Evolutionary conservation across 495 filamentous ascomycete genomes (phyloP), one percentile per base, ranked within the genome.

Genomic region (Usnea hakonensis): DNA sequence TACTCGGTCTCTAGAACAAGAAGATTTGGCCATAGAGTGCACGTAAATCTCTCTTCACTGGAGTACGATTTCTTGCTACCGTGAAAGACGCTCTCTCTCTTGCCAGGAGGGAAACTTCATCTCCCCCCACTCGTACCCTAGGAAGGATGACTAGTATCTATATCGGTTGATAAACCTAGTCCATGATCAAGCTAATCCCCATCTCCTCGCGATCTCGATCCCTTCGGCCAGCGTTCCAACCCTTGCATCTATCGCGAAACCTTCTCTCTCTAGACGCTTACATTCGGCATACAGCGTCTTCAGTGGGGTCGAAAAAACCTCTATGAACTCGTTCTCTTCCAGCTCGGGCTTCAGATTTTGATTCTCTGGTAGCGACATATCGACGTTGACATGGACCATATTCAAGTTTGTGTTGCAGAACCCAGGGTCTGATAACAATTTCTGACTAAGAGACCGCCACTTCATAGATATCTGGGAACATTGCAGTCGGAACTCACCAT

Each of bases 251-350:
- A 95, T 90, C 5, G 89, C 91, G 70, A 84, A 91, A 0, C 91
- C 91, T 61, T 90, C 77, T 17, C 75, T 75, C 68, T 95, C 90
- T 33, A 91, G 74, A 55, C 72, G 79, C 75, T 83, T 83, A 68
- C 86, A 85, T 70, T 87, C 87, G 3, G 74, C 78, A 74, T 84
- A 91, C 21, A 96, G 71, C 35, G 80, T 75, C 57, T 72, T 78
- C 41, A 96, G 71, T 21, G 84, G 86, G 0, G 90, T 77, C 16
- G 81, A 83, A 67, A 95, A 96, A 33, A 85, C 86, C 72, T 95
- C 90, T 64, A 96, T 96, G 71, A 94, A 94, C 70, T 95, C 91
- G 68, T 88, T 88, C 46, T 94, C 90, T 61, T 96, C 91, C 2
- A 95, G 78, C 64, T 91, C 77, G 4, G 90, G 87, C 66, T 84